Evolutionary conservation across 805 yeast species (phyloP).

Genomic region (Peterozyma toletana): DNA sequence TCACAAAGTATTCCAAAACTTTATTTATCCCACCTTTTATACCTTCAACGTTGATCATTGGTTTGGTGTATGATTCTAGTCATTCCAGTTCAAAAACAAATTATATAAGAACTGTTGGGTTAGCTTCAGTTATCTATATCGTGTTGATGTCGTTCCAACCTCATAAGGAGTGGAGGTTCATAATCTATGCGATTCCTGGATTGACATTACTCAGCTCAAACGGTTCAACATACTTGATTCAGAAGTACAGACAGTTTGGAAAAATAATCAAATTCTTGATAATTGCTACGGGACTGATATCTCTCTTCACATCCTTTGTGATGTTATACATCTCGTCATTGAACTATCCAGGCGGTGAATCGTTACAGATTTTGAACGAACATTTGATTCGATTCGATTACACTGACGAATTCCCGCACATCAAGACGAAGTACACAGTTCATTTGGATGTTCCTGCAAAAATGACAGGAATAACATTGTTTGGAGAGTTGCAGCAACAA

Average conservation of each 20-base stretch:
- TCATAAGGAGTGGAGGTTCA: constrained; percentile 93
- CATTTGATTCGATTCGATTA: constrained; percentile 18
- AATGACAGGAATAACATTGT: constrained; percentile 80
- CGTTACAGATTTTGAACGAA: constrained; percentile 47
- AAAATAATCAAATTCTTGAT: constrained; percentile 9
- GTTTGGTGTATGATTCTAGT: constrained; percentile 18
- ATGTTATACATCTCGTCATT: constrained; percentile 58
- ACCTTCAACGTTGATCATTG: constrained; percentile 29
- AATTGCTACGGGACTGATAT: background rate
- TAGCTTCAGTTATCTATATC: constrained; percentile 51
- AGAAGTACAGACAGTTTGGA: constrained; percentile 4
- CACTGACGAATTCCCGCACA: constrained; percentile 6
- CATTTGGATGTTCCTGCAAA: constrained; percentile 79
- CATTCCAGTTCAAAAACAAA: constrained; percentile 24
- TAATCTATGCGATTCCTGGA: constrained; percentile 68
- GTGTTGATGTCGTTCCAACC: constrained; percentile 69
- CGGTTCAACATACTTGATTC: constrained; percentile 33
- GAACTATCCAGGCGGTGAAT: constrained; percentile 90
- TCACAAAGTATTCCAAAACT: constrained; percentile 41
- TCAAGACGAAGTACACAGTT: constrained; percentile 26
- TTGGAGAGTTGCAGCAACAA: constrained; percentile 49
- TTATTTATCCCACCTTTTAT: constrained; percentile 40
- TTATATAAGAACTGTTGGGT: constrained; percentile 35
- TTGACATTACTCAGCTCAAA: constrained; percentile 58
- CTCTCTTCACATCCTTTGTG: constrained; percentile 25